phyloP scores from a whole-genome alignment of 2,329 filamentous ascomycete species.

The Colletotrichum sansevieriae region DNA sequence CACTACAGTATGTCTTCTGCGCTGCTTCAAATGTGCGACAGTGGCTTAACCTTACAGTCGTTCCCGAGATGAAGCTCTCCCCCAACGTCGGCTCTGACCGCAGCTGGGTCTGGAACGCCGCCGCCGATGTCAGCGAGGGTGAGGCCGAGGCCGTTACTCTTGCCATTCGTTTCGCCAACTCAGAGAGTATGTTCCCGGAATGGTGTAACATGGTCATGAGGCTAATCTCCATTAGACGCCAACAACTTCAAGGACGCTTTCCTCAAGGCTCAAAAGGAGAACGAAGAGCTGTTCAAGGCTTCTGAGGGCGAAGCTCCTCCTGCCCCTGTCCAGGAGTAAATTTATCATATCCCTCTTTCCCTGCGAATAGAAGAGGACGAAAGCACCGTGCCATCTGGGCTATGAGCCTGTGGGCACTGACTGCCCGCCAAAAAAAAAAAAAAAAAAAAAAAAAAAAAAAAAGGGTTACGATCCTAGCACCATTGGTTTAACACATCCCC shows the following conservation, averaged over 20 bases:
- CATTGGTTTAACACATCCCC: constrained; percentile 35
- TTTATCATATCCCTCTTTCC: neutral
- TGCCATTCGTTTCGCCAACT: constrained; percentile 97
- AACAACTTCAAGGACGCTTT: constrained; percentile 98
- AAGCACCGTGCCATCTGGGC: constrained; percentile 7
- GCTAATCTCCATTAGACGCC: constrained; percentile 75
- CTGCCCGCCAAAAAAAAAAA: constrained; percentile 2
- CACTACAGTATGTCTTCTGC: constrained; percentile 84
- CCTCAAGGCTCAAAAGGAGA: constrained; percentile 96
- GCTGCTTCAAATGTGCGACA: constrained; percentile 5
- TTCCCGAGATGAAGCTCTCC: constrained; percentile 98
- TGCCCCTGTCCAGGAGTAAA: constrained; percentile 44
- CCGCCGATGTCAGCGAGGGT: constrained; percentile 97
- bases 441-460: constrained; percentile 21
- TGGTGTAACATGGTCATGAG: neutral
- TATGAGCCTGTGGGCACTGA: constrained; percentile 3
- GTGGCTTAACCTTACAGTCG: constrained; percentile 69
- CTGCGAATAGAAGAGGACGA: constrained; percentile 22
- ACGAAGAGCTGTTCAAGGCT: constrained; percentile 84
- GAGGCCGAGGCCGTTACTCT: constrained; percentile 96
- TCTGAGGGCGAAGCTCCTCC: constrained; percentile 46
- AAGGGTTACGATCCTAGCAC: constrained; percentile 34
- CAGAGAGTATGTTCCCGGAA: constrained; percentile 79
- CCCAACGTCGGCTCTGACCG: constrained; percentile 98
- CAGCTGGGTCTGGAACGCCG: constrained; percentile 99